A percentile compares a stretch with the other conserved stretches of the same genome.
Conservation (phyloP, 768 basidiomycete genomes). For the Russula sp. region DNA sequence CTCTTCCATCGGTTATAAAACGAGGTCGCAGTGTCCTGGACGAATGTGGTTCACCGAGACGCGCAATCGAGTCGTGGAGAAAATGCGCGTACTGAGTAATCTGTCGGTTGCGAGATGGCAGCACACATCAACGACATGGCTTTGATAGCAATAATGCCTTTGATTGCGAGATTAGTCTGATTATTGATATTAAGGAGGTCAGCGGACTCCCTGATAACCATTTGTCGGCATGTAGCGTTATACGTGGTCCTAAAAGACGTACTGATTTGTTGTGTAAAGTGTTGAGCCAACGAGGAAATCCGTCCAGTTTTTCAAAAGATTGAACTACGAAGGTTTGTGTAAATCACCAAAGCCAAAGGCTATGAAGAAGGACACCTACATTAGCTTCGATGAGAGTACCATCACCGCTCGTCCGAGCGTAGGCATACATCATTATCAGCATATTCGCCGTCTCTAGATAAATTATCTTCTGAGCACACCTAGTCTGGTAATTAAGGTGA, state of each 20-base stretch:
- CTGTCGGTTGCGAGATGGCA: not conserved
- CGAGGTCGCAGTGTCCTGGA: not conserved
- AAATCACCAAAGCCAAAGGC: not conserved
- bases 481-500: not conserved
- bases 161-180: conserved; percentile 19
- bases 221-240: not conserved
- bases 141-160: conserved; percentile 19
- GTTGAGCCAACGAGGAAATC: conserved; percentile 3
- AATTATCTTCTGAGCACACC: not conserved
- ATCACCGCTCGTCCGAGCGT: conserved; percentile 1
- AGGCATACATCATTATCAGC: conserved; percentile 19
- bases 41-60: not conserved
- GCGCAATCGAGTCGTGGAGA: not conserved
- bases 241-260: not conserved
- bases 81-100: not conserved
- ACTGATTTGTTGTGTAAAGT: conserved; percentile 9
- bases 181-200: not conserved
- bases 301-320: conserved; percentile 11
- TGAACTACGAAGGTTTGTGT: not conserved
- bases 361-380: not conserved
- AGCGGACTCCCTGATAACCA: not conserved
- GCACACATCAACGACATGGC: conserved; percentile 15
- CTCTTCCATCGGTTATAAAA: conserved; percentile 8
- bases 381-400: not conserved
- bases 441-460: conserved; percentile 18